These are phyloP conservation scores for Schizothecium vesticola DNA, from an alignment of 495 filamentous ascomycete species.

Conservation along the genomic window DNA sequence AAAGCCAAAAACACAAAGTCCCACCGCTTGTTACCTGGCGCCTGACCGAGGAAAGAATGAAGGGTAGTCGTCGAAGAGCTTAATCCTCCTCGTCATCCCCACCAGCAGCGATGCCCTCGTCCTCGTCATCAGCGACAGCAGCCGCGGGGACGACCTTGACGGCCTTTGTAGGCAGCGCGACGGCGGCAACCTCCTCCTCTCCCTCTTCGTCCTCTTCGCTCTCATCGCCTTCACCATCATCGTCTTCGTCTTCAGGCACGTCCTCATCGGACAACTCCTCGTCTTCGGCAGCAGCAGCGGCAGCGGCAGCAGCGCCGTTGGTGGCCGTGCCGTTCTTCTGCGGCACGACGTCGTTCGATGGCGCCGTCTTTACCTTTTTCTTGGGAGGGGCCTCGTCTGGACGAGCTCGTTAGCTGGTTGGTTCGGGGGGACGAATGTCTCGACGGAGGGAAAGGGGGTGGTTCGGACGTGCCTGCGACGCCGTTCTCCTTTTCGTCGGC, in stretches of 20 bases:
- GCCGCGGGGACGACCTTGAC: conserved; percentile 26
- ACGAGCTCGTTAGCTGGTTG: background rate
- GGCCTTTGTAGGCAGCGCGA: conserved; percentile 28
- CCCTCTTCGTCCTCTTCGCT: conserved; percentile 29
- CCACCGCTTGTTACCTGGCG: background rate
- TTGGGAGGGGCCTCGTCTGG: conserved; percentile 40
- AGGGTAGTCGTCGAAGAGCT: background rate
- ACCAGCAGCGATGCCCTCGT: conserved; percentile 20
- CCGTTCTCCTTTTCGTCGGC: conserved; percentile 26
- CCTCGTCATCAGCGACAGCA: conserved; percentile 8
- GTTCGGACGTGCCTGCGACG: conserved; percentile 22
- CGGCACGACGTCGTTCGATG: conserved; percentile 23
- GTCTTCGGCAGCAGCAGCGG: conserved; percentile 28
- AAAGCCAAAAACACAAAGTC: background rate
- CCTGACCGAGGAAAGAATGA: background rate
- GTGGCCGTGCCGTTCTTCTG: conserved; percentile 29
- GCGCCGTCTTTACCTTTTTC: conserved; percentile 43
- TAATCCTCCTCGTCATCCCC: conserved; percentile 34
- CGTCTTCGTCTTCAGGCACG: conserved; percentile 28
- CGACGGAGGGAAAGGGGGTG: background rate
- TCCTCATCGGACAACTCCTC: conserved; percentile 30
- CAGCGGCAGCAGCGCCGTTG: conserved; percentile 16
- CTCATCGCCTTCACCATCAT: conserved; percentile 31
- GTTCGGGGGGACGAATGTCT: background rate
- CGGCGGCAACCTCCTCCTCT: conserved; percentile 29